Percentiles rank a stretch among this genome's conserved stretches.
These are phyloP conservation scores for Hydrangea macrophylla DNA, from an alignment of 148 eudicot species.

Conservation along the genomic window DNA sequence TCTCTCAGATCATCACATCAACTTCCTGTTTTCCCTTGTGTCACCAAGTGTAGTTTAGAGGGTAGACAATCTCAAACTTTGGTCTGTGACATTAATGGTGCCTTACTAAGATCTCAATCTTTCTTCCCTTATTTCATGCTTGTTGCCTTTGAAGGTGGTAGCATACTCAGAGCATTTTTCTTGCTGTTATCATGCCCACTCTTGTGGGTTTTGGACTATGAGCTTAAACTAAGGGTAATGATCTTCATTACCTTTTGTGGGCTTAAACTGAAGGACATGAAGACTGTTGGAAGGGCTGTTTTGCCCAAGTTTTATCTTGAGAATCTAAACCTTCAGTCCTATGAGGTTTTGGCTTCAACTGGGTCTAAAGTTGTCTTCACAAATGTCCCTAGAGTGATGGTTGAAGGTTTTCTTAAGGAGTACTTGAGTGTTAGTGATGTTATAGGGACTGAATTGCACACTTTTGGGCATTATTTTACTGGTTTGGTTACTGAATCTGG, in stretches of 20 bases:
- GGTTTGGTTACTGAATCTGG: slow-evolving; percentile 47
- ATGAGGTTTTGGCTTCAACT: slow-evolving; percentile 37
- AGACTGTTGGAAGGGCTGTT: slow-evolving; percentile 64
- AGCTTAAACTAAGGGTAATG: slow-evolving; percentile 59
- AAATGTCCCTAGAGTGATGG: slow-evolving; percentile 84
- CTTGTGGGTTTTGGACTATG: slow-evolving; percentile 39
- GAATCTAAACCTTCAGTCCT: slow-evolving; percentile 55
- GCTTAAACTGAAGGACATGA: slow-evolving; percentile 55
- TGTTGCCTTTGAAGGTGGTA: slow-evolving; percentile 94
- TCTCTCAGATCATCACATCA: slow-evolving; percentile 34
- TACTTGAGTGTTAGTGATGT: slow-evolving; percentile 62
- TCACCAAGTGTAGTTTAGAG: slow-evolving; percentile 34
- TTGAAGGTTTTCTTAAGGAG: slow-evolving; percentile 73
- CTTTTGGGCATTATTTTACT: slow-evolving; percentile 43
- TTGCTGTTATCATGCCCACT: slow-evolving; percentile 62
- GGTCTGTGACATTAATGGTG: slow-evolving; percentile 62
- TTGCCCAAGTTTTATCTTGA: slow-evolving; percentile 90
- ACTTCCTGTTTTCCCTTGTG: slow-evolving; percentile 17
- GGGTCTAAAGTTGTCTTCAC: slow-evolving; percentile 50
- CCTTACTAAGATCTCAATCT: slow-evolving; percentile 52
- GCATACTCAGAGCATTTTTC: slow-evolving; percentile 65
- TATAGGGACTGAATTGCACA: slow-evolving; percentile 67
- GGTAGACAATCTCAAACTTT: slow-evolving; percentile 43
- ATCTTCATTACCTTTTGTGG: slow-evolving; percentile 88
- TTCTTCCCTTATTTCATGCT: slow-evolving; percentile 94